Evolutionary conservation across 805 yeast species (phyloP).

Genomic region (Metschnikowia dekortorum): DNA sequence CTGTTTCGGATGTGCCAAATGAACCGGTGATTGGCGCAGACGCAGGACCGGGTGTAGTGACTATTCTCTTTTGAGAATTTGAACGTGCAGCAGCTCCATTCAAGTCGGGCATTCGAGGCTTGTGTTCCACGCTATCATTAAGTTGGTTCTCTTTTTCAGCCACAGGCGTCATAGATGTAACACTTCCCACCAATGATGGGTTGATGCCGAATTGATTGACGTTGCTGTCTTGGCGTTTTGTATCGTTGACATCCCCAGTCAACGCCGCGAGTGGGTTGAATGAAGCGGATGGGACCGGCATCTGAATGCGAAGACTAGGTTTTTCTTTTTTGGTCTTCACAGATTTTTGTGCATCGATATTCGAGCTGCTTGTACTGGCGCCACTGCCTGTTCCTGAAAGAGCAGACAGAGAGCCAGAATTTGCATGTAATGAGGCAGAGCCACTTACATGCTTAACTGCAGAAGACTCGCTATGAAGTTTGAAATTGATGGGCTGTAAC

Average conservation of each 20-base stretch:
- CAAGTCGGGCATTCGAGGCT: constrained; percentile 4
- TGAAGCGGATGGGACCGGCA: constrained; percentile 63
- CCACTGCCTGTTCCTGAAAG: constrained; percentile 8
- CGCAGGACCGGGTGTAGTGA: constrained; percentile 9
- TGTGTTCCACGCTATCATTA: constrained; percentile 7
- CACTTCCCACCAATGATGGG: constrained; percentile 43
- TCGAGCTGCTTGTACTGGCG: background rate
- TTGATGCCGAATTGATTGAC: constrained; percentile 68
- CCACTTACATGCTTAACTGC: background rate
- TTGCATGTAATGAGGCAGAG: background rate
- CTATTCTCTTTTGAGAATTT: background rate
- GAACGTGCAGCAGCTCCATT: constrained; percentile 1
- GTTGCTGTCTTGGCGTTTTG: constrained; percentile 28
- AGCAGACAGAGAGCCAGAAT: constrained; percentile 1
- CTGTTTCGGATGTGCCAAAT: background rate
- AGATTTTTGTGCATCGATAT: background rate
- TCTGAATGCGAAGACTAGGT: constrained; percentile 61
- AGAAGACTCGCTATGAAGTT: constrained; percentile 16
- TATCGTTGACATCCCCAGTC: constrained; percentile 26
- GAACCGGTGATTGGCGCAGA: constrained; percentile 12
- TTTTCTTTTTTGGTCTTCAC: constrained; percentile 36
- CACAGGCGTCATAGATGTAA: constrained; percentile 78
- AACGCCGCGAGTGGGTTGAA: constrained; percentile 34
- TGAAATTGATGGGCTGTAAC: constrained; percentile 53
- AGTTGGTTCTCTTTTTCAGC: constrained; percentile 47